phyloP scores from a whole-genome alignment of 139 green algal genomes.

The Tetratostichococcus sp. region DNA sequence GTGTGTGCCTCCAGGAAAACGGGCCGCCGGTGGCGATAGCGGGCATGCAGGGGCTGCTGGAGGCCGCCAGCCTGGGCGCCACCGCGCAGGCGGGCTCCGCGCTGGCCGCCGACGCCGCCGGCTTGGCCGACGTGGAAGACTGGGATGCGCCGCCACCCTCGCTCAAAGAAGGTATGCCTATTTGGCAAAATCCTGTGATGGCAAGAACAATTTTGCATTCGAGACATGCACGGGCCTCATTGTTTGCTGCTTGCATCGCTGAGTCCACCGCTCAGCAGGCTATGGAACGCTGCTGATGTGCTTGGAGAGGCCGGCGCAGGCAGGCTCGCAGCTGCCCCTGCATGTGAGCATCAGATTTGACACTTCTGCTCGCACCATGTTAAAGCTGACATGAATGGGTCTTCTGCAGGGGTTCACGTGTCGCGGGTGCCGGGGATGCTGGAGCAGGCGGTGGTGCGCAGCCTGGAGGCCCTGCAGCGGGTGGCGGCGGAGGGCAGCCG shows the following conservation, averaged over 20 bases:
- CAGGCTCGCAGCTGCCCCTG: too few relatives aligned
- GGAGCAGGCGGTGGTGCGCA: slow-evolving; percentile 1
- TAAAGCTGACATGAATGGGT: too few relatives aligned
- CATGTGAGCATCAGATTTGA: too few relatives aligned
- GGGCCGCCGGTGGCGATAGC: neutral
- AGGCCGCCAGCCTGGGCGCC: slow-evolving; percentile 1
- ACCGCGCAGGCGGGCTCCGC: slow-evolving; percentile 1
- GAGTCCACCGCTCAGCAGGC: too few relatives aligned
- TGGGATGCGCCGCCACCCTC: neutral
- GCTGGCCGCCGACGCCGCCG: neutral
- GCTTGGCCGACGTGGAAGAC: slow-evolving; percentile 9
- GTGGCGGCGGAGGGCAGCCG: slow-evolving; percentile 11
- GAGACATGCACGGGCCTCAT: too few relatives aligned
- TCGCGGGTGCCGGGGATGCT: neutral
- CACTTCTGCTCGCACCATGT: too few relatives aligned
- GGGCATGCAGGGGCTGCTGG: slow-evolving; percentile 7
- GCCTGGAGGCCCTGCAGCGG: slow-evolving; percentile 24
- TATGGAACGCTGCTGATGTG: too few relatives aligned
- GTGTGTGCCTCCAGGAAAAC: neutral
- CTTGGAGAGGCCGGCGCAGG: too few relatives aligned
- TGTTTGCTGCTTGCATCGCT: too few relatives aligned
- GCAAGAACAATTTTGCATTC: too few relatives aligned
- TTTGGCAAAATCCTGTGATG: too few relatives aligned
- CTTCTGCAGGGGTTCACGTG: slow-evolving; percentile 3
- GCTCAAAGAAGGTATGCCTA: slow-evolving; percentile 6